Conservation (phyloP, 2,329 filamentous ascomycete genomes). For the Cordyceps cicadae region DNA sequence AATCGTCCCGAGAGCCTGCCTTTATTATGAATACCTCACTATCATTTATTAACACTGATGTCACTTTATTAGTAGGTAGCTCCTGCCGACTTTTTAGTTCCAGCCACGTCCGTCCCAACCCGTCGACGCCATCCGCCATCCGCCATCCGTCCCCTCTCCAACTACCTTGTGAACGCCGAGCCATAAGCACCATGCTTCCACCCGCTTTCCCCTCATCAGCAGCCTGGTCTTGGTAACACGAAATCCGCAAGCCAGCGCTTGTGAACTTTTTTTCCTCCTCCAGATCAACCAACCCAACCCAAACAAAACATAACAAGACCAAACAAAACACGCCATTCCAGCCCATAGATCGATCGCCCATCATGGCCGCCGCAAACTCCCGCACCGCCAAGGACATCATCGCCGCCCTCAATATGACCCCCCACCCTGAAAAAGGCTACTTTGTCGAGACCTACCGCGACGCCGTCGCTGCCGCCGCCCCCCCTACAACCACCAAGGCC, state of each 20-base stretch:
- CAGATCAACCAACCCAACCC: too few species aligned
- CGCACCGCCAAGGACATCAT: slow-evolving; percentile 37
- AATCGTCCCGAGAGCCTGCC: neutral
- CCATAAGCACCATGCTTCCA: neutral
- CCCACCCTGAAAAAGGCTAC: slow-evolving; percentile 42
- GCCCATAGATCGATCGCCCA: neutral
- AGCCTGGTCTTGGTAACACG: too few species aligned
- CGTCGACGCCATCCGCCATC: neutral
- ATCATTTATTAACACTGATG: neutral
- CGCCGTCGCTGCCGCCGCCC: slow-evolving; percentile 13
- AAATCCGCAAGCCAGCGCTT: too few species aligned
- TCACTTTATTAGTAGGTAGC: neutral
- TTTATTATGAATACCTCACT: neutral
- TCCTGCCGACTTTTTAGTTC: neutral
- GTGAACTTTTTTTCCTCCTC: too few species aligned
- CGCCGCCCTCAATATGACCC: slow-evolving; percentile 30
- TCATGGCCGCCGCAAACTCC: slow-evolving; percentile 3
- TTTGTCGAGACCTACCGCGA: slow-evolving; percentile 41
- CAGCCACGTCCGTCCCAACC: neutral
- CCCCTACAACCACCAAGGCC: slow-evolving; percentile 30
- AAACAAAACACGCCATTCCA: too few species aligned
- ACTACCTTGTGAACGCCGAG: neutral
- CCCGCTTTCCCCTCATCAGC: too few species aligned
- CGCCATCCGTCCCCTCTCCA: neutral
- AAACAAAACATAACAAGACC: too few species aligned